A percentile compares a stretch with the other conserved stretches of the same genome.
Evolutionary conservation across 176 grass and related monocot genomes (phyloP).

Genomic region (bread wheat (Triticum aestivum)): DNA sequence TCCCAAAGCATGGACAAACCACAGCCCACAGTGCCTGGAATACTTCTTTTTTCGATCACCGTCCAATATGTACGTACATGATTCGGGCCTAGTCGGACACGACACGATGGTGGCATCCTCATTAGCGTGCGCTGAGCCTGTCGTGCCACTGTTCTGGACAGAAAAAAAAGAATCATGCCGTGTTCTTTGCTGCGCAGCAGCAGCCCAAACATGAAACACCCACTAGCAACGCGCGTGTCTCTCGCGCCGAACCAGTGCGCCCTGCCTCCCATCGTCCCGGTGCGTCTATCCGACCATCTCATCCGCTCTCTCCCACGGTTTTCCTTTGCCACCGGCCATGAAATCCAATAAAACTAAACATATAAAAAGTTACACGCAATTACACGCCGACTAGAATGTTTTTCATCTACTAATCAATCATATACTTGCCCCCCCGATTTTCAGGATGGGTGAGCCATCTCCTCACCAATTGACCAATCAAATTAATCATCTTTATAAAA

Average conservation of each 20-base stretch:
- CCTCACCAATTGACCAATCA: too few species aligned
- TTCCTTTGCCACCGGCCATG: background rate
- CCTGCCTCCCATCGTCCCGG: background rate
- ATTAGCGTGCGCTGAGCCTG: background rate
- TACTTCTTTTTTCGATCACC: background rate
- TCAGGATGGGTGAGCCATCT: too few species aligned
- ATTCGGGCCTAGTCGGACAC: too few species aligned
- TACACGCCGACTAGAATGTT: too few species aligned
- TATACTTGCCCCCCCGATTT: too few species aligned
- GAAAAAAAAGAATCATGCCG: background rate
- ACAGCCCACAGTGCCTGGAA: background rate
- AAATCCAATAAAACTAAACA: background rate
- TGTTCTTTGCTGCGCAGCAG: background rate
- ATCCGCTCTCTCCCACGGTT: background rate
- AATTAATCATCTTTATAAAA: too few species aligned
- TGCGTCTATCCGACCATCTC: background rate
- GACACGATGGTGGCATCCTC: too few species aligned
- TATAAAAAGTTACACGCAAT: too few species aligned
- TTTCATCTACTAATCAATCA: too few species aligned
- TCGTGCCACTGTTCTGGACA: background rate
- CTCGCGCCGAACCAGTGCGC: background rate
- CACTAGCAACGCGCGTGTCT: background rate
- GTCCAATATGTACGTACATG: too few species aligned
- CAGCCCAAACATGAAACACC: background rate
- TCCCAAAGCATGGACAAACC: background rate